Evolutionary conservation across 192 early-diverging fungal genomes (phyloP).

Genomic region (Backusella westeae): DNA sequence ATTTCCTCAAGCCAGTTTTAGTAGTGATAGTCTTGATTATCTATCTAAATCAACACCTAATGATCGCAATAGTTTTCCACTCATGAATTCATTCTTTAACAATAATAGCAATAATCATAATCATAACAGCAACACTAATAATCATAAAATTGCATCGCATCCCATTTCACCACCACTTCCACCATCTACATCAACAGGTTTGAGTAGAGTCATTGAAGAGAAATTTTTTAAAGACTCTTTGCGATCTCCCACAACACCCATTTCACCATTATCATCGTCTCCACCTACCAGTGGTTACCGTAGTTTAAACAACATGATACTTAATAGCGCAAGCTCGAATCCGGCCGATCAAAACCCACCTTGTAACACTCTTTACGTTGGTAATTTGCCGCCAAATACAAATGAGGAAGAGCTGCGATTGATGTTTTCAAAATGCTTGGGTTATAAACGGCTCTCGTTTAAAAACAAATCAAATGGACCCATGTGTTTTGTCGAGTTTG

Average conservation of each 20-base stretch:
- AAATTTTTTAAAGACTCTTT: background rate
- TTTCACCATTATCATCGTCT: background rate
- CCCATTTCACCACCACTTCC: background rate
- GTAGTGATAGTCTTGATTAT: slow-evolving; percentile 5
- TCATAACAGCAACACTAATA: slow-evolving; percentile 7
- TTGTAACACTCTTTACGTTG: slow-evolving; percentile 99
- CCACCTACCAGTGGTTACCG: slow-evolving; percentile 10
- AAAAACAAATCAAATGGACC: slow-evolving; percentile 88
- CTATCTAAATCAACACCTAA: slow-evolving; percentile 21
- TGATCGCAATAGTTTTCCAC: background rate
- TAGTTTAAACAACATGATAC: slow-evolving; percentile 5
- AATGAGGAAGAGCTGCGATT: slow-evolving; percentile 85
- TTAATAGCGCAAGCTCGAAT: slow-evolving; percentile 46
- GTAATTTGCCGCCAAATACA: slow-evolving; percentile 91
- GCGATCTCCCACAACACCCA: background rate
- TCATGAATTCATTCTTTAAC: slow-evolving; percentile 8
- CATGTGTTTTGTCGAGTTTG: slow-evolving; percentile 99
- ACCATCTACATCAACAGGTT: background rate
- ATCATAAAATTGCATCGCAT: slow-evolving; percentile 11
- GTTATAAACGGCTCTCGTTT: slow-evolving; percentile 92
- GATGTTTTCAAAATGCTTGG: slow-evolving; percentile 77
- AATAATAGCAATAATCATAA: background rate
- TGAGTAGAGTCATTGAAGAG: slow-evolving; percentile 10
- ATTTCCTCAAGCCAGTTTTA: slow-evolving; percentile 1
- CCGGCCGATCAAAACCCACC: slow-evolving; percentile 95